Percentiles rank a stretch among this genome's conserved stretches.
These are phyloP conservation scores for Alternaria brassicae DNA, from an alignment of 2,329 filamentous ascomycete genomes.

Conservation along the genomic window DNA sequence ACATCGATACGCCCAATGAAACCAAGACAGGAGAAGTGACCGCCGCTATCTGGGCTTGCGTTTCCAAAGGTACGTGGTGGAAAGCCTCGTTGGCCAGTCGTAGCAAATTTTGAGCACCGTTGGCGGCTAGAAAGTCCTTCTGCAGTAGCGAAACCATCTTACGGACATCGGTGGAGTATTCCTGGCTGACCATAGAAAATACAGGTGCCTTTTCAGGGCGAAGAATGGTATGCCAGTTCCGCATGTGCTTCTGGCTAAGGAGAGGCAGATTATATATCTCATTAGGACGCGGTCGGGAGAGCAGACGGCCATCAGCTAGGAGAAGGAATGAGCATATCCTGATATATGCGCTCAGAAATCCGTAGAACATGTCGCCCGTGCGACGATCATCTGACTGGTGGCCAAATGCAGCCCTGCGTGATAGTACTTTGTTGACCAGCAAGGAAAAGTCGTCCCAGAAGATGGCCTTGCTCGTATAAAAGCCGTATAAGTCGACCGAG, in stretches of 20 bases:
- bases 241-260: slow-evolving; percentile 42
- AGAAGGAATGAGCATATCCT: slow-evolving; percentile 36
- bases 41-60: slow-evolving; percentile 29
- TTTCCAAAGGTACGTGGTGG: slow-evolving; percentile 22
- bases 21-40: slow-evolving; percentile 28
- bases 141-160: slow-evolving; percentile 31
- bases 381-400: slow-evolving; percentile 34
- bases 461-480: slow-evolving; percentile 35
- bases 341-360: slow-evolving; percentile 41
- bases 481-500: slow-evolving; percentile 25
- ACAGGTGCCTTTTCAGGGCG: slow-evolving; percentile 32
- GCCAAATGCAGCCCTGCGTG: slow-evolving; percentile 40
- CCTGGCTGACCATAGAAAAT: slow-evolving; percentile 39
- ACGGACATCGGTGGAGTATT: slow-evolving; percentile 32
- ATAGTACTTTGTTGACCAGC: slow-evolving; percentile 38
- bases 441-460: slow-evolving; percentile 48
- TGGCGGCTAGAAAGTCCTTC: slow-evolving; percentile 31
- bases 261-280: slow-evolving; percentile 27
- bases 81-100: slow-evolving; percentile 30
- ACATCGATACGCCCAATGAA: slow-evolving; percentile 34
- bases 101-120: slow-evolving; percentile 38
- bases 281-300: slow-evolving; percentile 25
- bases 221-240: slow-evolving; percentile 32
- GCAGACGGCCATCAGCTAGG: slow-evolving; percentile 32
- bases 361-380: slow-evolving; percentile 35